Evolutionary conservation across 441 rosid species (phyloP), one percentile per base, ranked within the genome.

Genomic region (Rhodomyrtus psidioides): DNA sequence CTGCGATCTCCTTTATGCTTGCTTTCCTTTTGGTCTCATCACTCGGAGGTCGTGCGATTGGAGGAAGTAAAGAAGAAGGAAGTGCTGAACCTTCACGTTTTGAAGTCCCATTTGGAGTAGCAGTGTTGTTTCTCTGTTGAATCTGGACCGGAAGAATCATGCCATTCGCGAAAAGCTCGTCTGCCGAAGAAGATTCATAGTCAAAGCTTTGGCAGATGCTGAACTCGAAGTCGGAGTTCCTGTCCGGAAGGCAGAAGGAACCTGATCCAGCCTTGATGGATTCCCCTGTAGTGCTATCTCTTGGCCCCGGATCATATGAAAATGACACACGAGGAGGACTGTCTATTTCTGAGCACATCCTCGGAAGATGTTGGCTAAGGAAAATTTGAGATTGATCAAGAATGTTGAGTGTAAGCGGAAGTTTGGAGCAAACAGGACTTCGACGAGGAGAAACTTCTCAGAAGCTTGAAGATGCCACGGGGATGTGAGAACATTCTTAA

Each of bases 91-190:
- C 79, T 39, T 70, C 79, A 70, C 34, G 26, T 34, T 28, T 82
- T 9, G 84, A 42, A 53, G 60, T 51, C n/a, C 44, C 24, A 39
- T 49, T 17, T 30, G 84, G 46, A 53, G 84, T 14, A 21, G 58
- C 84, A 21, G 60, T 12, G 60, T 23, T 53, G 84, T 34, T 34
- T 42, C 58, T 54, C 57, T 56, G 59, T 30, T 53, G 59, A 53
- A 56, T 54, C n/a, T 56, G 74, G 30, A 30, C 26, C 4, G 88
- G 88, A 30, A 86, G 88, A 81, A 86, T 86, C 88, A 83, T 70
- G 2, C 88, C 88, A 28, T 86, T 74, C n/a, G 85, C 62, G 46
- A 86, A 86, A 60, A 86, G 85, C 57, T 86, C 88, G 7, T 86
- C 88, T 3, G 88, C 88, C 9, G 85, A 55, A 49, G 85, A 86